Conservation (phyloP, 176 grass and related monocot species). For the Stipa capillata region DNA sequence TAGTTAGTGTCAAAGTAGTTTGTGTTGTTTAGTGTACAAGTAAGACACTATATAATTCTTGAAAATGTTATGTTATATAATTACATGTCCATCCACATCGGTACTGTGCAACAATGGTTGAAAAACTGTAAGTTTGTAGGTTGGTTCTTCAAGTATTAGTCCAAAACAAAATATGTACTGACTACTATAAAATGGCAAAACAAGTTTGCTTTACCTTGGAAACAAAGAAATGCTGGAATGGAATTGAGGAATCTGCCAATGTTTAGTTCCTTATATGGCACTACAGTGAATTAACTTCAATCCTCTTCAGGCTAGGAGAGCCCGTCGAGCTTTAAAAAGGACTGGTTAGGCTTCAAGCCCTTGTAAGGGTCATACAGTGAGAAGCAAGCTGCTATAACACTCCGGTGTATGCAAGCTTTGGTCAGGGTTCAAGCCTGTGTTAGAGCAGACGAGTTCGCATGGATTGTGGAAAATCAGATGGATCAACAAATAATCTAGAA, state of each 20-base stretch:
- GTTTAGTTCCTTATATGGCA: not conserved
- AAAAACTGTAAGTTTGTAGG: not conserved
- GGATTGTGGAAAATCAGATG: constrained; percentile 71
- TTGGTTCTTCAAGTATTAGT: not conserved
- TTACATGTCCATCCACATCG: not conserved
- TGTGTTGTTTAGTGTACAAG: not conserved
- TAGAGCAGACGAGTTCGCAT: constrained; percentile 77
- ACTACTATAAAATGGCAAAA: not conserved
- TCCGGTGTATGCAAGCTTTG: constrained; percentile 83
- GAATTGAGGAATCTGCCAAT: not conserved
- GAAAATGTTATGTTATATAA: not conserved
- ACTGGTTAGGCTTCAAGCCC: constrained; percentile 79
- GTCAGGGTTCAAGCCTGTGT: constrained; percentile 82
- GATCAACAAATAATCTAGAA: constrained; percentile 37
- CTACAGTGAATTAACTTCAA: not conserved
- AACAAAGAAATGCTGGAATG: not conserved
- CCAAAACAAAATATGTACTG: not conserved
- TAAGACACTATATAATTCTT: not conserved
- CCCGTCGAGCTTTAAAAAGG: constrained; percentile 69
- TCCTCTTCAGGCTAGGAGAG: constrained; percentile 73
- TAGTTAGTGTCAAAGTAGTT: not conserved
- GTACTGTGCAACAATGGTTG: not conserved
- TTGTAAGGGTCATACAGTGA: constrained; percentile 90
- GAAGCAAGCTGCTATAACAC: constrained; percentile 83
- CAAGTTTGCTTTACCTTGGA: not conserved